Evolutionary conservation across 1,139 yeast species (phyloP).

Genomic region (Magnusiomyces sp.): DNA sequence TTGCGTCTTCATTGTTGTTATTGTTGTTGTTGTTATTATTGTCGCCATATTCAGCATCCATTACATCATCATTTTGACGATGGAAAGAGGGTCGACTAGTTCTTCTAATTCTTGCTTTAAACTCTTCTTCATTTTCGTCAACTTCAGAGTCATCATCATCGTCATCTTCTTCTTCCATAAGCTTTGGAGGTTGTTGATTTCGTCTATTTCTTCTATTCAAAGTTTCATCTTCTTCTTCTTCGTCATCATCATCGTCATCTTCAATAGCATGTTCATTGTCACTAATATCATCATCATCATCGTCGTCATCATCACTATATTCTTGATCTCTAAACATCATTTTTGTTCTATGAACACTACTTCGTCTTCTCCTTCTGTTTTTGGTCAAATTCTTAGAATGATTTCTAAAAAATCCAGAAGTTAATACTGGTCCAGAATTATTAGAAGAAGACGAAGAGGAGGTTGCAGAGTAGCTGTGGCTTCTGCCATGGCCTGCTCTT

Average conservation of each 20-base stretch:
- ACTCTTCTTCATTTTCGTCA: neutral
- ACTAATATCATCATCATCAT: conserved; percentile 11
- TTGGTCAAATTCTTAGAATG: neutral
- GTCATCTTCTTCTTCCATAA: conserved; percentile 9
- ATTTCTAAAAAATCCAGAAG: too few species aligned
- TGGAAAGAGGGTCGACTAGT: too few species aligned
- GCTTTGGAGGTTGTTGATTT: too few species aligned
- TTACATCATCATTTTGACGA: too few species aligned
- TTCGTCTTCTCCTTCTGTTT: conserved; percentile 9
- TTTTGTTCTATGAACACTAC: conserved; percentile 12
- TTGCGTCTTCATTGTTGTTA: too few species aligned
- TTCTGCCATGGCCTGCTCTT: neutral
- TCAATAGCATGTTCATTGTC: conserved; percentile 10
- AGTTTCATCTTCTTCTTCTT: too few species aligned
- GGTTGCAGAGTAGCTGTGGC: neutral
- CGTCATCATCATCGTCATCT: conserved; percentile 9
- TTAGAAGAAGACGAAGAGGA: neutral
- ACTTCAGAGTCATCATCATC: conserved; percentile 9
- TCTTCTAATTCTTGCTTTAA: too few species aligned
- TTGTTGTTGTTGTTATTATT: too few species aligned
- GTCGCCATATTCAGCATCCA: too few species aligned
- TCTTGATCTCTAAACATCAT: conserved; percentile 13
- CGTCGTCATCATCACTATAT: conserved; percentile 11
- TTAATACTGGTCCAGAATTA: too few species aligned
- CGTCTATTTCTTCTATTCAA: too few species aligned